phyloP scores from a whole-genome alignment of 1,284 basidiomycete species.

The Leccinum angustisporum region DNA sequence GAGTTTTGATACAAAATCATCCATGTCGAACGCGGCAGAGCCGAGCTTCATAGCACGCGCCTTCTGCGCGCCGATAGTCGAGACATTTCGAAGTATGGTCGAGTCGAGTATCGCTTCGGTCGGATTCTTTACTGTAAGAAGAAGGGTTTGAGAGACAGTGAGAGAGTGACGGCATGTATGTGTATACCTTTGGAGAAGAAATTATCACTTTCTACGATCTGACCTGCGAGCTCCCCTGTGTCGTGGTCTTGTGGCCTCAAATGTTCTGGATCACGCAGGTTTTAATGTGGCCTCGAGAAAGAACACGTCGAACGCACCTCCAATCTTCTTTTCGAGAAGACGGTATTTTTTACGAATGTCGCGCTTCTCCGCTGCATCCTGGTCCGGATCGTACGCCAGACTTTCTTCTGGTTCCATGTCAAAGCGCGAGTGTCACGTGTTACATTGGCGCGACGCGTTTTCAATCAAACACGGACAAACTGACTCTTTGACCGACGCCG shows the following conservation, averaged over 20 bases:
- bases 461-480: conserved; percentile 24
- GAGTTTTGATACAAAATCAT: conserved; percentile 77
- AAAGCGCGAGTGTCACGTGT: conserved; percentile 26
- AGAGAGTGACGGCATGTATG: conserved; percentile 1
- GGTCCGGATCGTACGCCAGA: conserved; percentile 73
- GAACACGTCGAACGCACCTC: conserved; percentile 44
- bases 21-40: conserved; percentile 77
- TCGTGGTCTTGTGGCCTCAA: conserved; percentile 56
- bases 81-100: conserved; percentile 65
- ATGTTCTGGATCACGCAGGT: conserved; percentile 18
- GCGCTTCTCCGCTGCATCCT: conserved; percentile 73
- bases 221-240: conserved; percentile 53
- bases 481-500: background rate
- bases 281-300: background rate
- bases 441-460: conserved; percentile 28
- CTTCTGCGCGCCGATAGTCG: conserved; percentile 71
- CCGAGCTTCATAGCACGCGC: conserved; percentile 86
- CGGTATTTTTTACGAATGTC: conserved; percentile 70
- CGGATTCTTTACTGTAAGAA: conserved; percentile 64
- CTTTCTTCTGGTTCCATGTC: conserved; percentile 29
- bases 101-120: conserved; percentile 83
- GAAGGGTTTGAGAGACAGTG: conserved; percentile 7
- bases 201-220: conserved; percentile 54
- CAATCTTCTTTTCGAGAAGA: conserved; percentile 58
- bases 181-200: conserved; percentile 60